Conservation (phyloP, 352 stramenopile genomes). For the Pythium sukuiense region DNA sequence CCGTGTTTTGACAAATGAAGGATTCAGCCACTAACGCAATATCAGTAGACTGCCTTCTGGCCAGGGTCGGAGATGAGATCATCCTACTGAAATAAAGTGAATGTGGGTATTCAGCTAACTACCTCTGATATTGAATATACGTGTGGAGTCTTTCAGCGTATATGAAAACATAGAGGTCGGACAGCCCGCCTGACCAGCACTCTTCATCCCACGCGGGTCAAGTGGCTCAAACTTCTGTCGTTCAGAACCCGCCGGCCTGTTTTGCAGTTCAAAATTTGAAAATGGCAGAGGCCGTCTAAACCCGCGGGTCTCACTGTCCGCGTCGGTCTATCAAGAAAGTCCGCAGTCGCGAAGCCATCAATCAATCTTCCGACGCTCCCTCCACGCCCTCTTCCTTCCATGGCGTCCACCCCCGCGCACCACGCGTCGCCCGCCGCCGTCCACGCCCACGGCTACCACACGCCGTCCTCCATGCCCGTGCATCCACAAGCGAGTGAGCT, state of each 20-base stretch:
- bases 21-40: neutral
- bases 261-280: slow-evolving; percentile 29
- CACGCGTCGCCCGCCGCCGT: neutral
- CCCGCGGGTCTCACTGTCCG: neutral
- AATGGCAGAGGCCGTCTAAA: slow-evolving; percentile 8
- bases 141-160: slow-evolving; percentile 1
- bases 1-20: slow-evolving; percentile 22
- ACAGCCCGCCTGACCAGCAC: neutral
- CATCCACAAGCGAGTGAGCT: slow-evolving; percentile 8
- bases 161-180: slow-evolving; percentile 9
- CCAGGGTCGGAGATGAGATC: neutral
- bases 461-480: slow-evolving; percentile 10
- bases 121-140: neutral
- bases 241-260: neutral
- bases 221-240: neutral
- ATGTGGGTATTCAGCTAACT: neutral
- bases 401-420: slow-evolving; percentile 11
- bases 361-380: neutral
- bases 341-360: neutral
- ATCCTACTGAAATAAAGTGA: neutral
- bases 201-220: neutral
- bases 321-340: neutral
- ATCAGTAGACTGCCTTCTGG: neutral
- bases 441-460: slow-evolving; percentile 5
- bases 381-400: neutral